phyloP scores from a whole-genome alignment of 805 yeast species.

The Pichia thaimueangensis region DNA sequence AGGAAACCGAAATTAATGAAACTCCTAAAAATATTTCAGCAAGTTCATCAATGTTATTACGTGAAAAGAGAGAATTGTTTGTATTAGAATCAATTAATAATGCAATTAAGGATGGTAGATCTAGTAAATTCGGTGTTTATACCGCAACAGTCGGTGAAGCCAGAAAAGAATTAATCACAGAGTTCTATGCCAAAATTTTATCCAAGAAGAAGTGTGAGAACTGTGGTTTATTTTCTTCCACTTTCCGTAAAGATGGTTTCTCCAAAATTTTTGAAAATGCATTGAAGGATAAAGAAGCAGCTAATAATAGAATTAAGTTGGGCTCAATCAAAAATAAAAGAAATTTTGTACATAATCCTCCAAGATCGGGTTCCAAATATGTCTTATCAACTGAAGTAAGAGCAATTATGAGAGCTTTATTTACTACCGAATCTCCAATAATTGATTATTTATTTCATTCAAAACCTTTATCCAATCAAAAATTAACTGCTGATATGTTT shows the following conservation, averaged over 20 bases:
- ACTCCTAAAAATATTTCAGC: conserved; percentile 19
- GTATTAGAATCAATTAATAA: conserved; percentile 65
- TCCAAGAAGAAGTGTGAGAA: conserved; percentile 87
- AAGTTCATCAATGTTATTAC: conserved; percentile 36
- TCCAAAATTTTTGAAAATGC: conserved; percentile 88
- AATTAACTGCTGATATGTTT: conserved; percentile 70
- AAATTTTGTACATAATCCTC: conserved; percentile 38
- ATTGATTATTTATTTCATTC: conserved; percentile 75
- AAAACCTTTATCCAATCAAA: conserved; percentile 50
- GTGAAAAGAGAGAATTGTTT: conserved; percentile 56
- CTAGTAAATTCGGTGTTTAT: conserved; percentile 57
- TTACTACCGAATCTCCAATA: conserved; percentile 63
- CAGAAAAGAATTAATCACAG: conserved; percentile 66
- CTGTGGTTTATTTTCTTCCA: conserved; percentile 93
- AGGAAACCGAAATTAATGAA: conserved; percentile 20
- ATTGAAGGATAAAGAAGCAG: conserved; percentile 70
- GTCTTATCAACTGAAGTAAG: conserved; percentile 83
- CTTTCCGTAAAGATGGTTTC: conserved; percentile 91
- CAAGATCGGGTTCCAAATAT: conserved; percentile 72
- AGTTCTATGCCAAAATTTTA: conserved; percentile 66
- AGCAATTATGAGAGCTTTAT: conserved; percentile 68
- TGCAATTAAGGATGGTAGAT: conserved; percentile 72
- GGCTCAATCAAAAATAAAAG: conserved; percentile 18
- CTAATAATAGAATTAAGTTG: conserved; percentile 72
- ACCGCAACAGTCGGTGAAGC: conserved; percentile 86